phyloP scores from a whole-genome alignment of 495 filamentous ascomycete genomes.

The Trichoderma erinaceum region DNA sequence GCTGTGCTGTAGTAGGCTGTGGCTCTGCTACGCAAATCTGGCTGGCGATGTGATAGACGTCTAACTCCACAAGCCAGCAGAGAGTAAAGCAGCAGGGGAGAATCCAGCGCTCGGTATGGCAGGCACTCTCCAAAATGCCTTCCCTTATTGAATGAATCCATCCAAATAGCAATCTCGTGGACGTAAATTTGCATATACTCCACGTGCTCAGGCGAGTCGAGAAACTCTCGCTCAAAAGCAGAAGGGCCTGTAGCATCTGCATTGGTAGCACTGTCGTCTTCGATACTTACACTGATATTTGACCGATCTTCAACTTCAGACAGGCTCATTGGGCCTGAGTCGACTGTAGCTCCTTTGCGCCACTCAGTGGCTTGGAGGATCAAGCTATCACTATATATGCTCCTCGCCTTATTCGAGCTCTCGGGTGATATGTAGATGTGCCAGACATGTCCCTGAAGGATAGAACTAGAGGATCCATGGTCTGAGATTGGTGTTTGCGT shows the following conservation, averaged over 20 bases:
- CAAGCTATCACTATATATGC: slow-evolving; percentile 10
- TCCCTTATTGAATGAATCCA: slow-evolving; percentile 82
- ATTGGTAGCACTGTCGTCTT: not conserved
- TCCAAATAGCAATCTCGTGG: slow-evolving; percentile 86
- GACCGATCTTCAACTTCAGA: not conserved
- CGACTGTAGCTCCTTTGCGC: not conserved
- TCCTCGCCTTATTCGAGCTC: slow-evolving; percentile 8
- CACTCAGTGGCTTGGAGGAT: not conserved
- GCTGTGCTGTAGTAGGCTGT: slow-evolving; percentile 77
- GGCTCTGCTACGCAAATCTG: slow-evolving; percentile 54
- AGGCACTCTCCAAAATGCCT: slow-evolving; percentile 86
- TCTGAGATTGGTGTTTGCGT: not conserved
- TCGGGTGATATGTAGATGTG: not conserved
- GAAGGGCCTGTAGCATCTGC: not conserved
- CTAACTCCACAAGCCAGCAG: slow-evolving; percentile 84
- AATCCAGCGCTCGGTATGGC: slow-evolving; percentile 71
- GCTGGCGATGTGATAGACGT: slow-evolving; percentile 67
- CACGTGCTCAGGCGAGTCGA: slow-evolving; percentile 69
- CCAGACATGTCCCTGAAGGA: slow-evolving; percentile 1
- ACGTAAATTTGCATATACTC: slow-evolving; percentile 86
- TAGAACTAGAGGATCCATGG: not conserved
- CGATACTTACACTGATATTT: not conserved
- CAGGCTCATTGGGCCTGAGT: not conserved
- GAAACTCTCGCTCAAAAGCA: slow-evolving; percentile 42
- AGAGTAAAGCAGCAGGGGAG: slow-evolving; percentile 89